These are phyloP conservation scores for Entomortierella lignicola DNA, from an alignment of 192 early-diverging fungal species.

Conservation along the genomic window DNA sequence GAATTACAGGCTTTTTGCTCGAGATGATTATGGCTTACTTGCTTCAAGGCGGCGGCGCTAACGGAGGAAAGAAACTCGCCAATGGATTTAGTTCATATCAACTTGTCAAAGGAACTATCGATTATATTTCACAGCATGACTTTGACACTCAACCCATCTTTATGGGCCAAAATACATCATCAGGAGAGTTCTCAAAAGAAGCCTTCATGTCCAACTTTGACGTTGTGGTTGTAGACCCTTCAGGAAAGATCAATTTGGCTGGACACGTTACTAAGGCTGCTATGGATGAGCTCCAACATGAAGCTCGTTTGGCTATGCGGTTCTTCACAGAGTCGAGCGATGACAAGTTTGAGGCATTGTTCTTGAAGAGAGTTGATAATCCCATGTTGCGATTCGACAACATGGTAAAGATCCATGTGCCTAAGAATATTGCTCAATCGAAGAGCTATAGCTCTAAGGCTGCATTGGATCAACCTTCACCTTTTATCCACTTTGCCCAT, in stretches of 20 bases:
- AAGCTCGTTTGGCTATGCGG: constrained; percentile 70
- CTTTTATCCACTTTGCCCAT: constrained; percentile 60
- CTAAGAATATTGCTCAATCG: constrained; percentile 28
- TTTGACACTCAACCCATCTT: constrained; percentile 73
- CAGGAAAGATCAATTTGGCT: constrained; percentile 87
- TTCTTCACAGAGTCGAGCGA: constrained; percentile 71
- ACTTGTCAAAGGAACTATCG: constrained; percentile 86
- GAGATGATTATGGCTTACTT: constrained; percentile 91
- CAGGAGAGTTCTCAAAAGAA: constrained; percentile 70
- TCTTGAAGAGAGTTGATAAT: constrained; percentile 77
- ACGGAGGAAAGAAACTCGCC: constrained; percentile 71
- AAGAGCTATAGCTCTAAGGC: constrained; percentile 40
- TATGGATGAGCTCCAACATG: constrained; percentile 79
- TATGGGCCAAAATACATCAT: constrained; percentile 69
- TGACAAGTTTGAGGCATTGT: constrained; percentile 84
- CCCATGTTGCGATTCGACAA: constrained; percentile 77
- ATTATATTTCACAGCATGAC: constrained; percentile 82
- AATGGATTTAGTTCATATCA: constrained; percentile 85
- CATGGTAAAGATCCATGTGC: constrained; percentile 61
- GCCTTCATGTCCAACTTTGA: constrained; percentile 75
- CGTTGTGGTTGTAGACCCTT: constrained; percentile 87
- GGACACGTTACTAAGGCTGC: constrained; percentile 71
- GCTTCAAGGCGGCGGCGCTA: constrained; percentile 68
- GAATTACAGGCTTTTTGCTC: constrained; percentile 83
- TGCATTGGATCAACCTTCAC: constrained; percentile 58